Evolutionary conservation across 2,329 filamentous ascomycete species (phyloP).

Genomic region (Colletotrichum cuscutae): DNA sequence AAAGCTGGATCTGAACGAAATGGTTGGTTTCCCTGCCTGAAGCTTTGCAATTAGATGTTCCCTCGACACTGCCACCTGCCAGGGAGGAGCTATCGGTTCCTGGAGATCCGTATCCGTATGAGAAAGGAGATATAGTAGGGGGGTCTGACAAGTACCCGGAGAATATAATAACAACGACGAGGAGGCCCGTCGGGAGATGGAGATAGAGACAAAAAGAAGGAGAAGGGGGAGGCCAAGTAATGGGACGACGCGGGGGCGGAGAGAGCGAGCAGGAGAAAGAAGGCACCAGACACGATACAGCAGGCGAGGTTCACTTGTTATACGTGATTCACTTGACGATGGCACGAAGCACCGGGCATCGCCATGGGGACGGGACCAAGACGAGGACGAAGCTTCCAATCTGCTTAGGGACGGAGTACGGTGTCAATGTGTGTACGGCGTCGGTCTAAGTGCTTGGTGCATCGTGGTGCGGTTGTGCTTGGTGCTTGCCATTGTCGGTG

Average conservation of each 20-base stretch:
- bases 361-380: background rate
- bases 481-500: background rate
- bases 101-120: background rate
- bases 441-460: background rate
- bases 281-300: background rate
- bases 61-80: slow-evolving; percentile 28
- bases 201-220: slow-evolving; percentile 18
- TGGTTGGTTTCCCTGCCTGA: background rate
- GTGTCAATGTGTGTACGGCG: background rate
- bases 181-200: background rate
- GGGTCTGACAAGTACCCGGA: background rate
- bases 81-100: background rate
- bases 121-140: slow-evolving; percentile 3
- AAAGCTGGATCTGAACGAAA: background rate
- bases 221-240: slow-evolving; percentile 8
- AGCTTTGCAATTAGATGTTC: slow-evolving; percentile 14
- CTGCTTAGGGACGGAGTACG: too few relatives aligned
- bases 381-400: background rate
- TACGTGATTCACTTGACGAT: slow-evolving; percentile 13
- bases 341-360: background rate
- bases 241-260: background rate
- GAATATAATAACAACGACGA: background rate
- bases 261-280: background rate
- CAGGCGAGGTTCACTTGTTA: slow-evolving; percentile 17
- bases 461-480: background rate